Conservation (phyloP, 352 stramenopile genomes). For the Phytopythium aichiense region DNA sequence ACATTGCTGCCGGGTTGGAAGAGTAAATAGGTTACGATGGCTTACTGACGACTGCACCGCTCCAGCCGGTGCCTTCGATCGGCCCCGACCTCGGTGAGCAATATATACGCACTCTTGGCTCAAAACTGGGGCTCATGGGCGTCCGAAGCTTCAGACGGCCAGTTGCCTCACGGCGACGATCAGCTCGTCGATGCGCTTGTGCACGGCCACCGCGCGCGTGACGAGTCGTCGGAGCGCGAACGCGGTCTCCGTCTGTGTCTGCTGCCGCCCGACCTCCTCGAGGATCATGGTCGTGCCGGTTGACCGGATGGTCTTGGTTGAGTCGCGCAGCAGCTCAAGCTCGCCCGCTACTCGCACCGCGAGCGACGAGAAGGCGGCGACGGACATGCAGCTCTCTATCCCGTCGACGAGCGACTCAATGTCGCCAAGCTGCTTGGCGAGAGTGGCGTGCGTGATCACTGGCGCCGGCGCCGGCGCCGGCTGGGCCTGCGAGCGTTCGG, state of each 20-base stretch:
- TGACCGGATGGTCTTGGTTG: constrained; percentile 66
- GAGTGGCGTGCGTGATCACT: constrained; percentile 18
- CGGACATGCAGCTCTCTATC: constrained; percentile 38
- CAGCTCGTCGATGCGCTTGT: constrained; percentile 48
- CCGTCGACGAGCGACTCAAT: constrained; percentile 62
- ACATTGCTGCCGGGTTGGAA: not conserved
- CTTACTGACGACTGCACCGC: not conserved
- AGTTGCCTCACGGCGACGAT: constrained; percentile 20
- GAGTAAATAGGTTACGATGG: constrained; percentile 9
- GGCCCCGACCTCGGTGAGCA: constrained; percentile 4
- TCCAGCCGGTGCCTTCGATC: not conserved
- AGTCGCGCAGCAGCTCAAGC: constrained; percentile 46
- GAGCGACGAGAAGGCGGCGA: constrained; percentile 36
- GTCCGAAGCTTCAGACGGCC: constrained; percentile 11
- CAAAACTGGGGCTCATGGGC: not conserved
- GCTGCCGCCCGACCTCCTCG: constrained; percentile 36
- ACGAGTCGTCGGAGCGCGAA: constrained; percentile 51
- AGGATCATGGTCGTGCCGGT: constrained; percentile 62
- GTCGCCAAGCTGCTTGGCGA: constrained; percentile 46
- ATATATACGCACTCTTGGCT: constrained; percentile 14
- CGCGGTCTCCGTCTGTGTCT: constrained; percentile 35
- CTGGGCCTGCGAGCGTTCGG: constrained; percentile 7
- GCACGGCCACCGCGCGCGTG: constrained; percentile 36
- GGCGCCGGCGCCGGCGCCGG: constrained; percentile 5
- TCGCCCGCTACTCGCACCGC: constrained; percentile 37